Evolutionary conservation across 2,329 filamentous ascomycete species (phyloP), one percentile per base, ranked within the genome.

Genomic region (Monilinia fructigena): DNA sequence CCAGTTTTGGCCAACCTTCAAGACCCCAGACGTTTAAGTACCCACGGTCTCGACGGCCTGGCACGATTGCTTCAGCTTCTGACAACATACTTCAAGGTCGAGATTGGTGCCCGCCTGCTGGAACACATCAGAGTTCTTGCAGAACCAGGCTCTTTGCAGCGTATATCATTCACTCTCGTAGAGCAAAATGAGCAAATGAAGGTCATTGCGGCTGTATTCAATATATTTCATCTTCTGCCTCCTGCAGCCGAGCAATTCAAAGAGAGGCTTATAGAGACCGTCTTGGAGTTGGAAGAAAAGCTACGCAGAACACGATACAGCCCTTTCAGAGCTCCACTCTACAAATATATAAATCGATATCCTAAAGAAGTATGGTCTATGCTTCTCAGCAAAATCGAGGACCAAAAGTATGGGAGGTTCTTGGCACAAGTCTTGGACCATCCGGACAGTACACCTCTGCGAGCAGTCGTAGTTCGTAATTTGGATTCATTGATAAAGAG

Each of bases 21-120:
- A 71, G 95, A 99, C 75, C 91, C 94, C 0, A 92, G 96, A 76
- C 89, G 94, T 66, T 82, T 99, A 26, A 96, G 88, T 26, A 91
- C 94, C 0, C 90, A 93, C 73, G 93, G 93, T 2, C 82, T 99
- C 5, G 93, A 98, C 76, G 96, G 96, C 35, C 81, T 99, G 42
- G 93, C 93, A 23, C 88, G 94, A 50, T 83, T 99, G 1, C 79
- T 99, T 68, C 94, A 95, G 70, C 83, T 99, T 2, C 82, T 99
- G 23, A 99, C 94, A 0, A 98, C 95, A 68, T 99, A 99, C 77
- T 99, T 99, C 80, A 99, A 99, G 79, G 93, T 98, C 0, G 95
- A 99, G 76, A 99, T 99, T 64, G 96, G 95, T 8, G 86, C 92
- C 28, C 87, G 95, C 31, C 80, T 99, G n/a, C 82, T 99, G 12